Percentiles rank a stretch among this genome's conserved stretches.
These are phyloP conservation scores for Ophiostoma pallidulum DNA, from an alignment of 2,329 filamentous ascomycete species.

Conservation along the genomic window DNA sequence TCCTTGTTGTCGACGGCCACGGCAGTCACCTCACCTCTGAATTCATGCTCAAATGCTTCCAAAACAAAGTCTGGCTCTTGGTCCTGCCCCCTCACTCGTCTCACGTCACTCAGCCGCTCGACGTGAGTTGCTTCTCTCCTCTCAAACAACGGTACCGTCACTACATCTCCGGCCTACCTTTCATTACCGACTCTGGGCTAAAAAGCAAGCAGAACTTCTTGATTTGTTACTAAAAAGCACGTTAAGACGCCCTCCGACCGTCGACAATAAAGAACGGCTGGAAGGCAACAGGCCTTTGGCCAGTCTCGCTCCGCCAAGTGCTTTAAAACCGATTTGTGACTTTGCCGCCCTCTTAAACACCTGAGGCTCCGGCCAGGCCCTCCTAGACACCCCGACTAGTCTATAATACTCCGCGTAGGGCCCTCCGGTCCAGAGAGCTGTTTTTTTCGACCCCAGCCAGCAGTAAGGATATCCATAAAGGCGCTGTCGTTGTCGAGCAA, in stretches of 20 bases:
- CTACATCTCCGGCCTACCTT: neutral
- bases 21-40: neutral
- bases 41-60: neutral
- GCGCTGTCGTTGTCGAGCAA: neutral
- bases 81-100: neutral
- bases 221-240: neutral
- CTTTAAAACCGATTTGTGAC: neutral
- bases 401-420: neutral
- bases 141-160: neutral
- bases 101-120: neutral
- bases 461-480: neutral
- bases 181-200: neutral
- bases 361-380: too few relatives aligned
- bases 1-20: neutral
- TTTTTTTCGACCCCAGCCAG: neutral
- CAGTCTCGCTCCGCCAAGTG: neutral
- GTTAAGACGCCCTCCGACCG: neutral
- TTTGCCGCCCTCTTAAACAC: too few relatives aligned
- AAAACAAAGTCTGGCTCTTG: neutral
- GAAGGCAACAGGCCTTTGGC: neutral
- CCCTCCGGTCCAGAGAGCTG: neutral
- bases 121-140: neutral
- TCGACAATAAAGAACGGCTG: neutral
- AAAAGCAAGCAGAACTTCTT: neutral
- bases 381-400: too few relatives aligned